A percentile compares a stretch with the other conserved stretches of the same genome.
These are phyloP conservation scores for Chalciporus piperatus DNA, from an alignment of 768 basidiomycete species.

Conservation along the genomic window DNA sequence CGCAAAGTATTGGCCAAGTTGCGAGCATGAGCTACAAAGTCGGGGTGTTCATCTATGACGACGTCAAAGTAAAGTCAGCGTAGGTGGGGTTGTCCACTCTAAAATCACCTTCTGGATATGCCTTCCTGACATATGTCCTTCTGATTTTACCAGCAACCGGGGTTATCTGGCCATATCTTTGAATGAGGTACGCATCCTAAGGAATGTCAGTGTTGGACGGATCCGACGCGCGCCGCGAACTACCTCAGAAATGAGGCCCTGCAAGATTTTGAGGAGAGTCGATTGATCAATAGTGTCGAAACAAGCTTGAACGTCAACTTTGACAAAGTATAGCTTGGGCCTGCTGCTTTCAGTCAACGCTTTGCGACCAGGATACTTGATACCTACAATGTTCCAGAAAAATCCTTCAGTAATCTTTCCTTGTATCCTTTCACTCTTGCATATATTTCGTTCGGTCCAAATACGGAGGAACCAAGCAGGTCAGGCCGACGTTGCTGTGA, in stretches of 20 bases:
- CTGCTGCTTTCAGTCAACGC: conserved; percentile 37
- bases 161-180: conserved; percentile 65
- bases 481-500: conserved; percentile 57
- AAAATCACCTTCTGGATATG: conserved; percentile 59
- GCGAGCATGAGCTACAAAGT: conserved; percentile 70
- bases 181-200: conserved; percentile 72
- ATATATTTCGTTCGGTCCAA: conserved; percentile 83
- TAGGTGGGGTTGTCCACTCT: not conserved
- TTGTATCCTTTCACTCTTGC: conserved; percentile 71
- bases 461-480: conserved; percentile 77
- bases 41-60: conserved; percentile 64
- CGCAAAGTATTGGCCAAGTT: conserved; percentile 64
- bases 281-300: conserved; percentile 95
- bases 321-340: conserved; percentile 91
- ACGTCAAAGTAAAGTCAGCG: not conserved
- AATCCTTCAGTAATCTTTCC: conserved; percentile 37
- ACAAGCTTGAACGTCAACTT: conserved; percentile 93
- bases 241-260: conserved; percentile 71
- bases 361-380: not conserved
- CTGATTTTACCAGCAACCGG: conserved; percentile 54
- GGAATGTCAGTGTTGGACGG: not conserved
- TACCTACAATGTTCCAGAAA: conserved; percentile 52
- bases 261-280: conserved; percentile 76
- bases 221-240: not conserved
- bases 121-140: conserved; percentile 57